A percentile compares a stretch with the other conserved stretches of the same genome.
Conservation (phyloP, 805 yeast species). For the Metschnikowia continentalis region DNA sequence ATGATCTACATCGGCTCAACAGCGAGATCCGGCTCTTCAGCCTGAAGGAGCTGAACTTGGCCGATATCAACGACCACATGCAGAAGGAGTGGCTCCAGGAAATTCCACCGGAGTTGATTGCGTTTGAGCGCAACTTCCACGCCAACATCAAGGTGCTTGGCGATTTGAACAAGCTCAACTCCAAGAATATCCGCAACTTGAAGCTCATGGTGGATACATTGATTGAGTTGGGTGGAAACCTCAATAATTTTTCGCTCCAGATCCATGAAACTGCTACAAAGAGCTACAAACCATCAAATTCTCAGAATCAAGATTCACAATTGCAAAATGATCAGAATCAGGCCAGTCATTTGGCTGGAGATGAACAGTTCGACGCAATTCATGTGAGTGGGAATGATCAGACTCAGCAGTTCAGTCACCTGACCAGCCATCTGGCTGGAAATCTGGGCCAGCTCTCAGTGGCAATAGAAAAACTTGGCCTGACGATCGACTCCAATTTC, state of each 20-base stretch:
- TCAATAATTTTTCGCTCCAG: conserved; percentile 51
- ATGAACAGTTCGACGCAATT: too few relatives aligned
- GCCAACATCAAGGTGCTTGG: conserved; percentile 29
- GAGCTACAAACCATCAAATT: too few relatives aligned
- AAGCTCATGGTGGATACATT: conserved; percentile 36
- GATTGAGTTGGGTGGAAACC: conserved; percentile 53
- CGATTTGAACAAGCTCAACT: conserved; percentile 35
- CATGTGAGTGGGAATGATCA: too few relatives aligned
- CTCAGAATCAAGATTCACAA: too few relatives aligned
- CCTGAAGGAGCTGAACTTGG: conserved; percentile 18
- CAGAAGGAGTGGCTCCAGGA: neutral
- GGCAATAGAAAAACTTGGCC: conserved; percentile 49
- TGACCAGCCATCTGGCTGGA: too few relatives aligned
- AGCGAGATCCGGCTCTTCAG: conserved; percentile 31
- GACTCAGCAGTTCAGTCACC: too few relatives aligned
- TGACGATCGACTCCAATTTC: conserved; percentile 48
- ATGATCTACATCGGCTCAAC: conserved; percentile 30
- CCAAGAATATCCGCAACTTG: conserved; percentile 38
- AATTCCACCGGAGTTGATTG: conserved; percentile 30
- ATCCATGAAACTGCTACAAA: conserved; percentile 23
- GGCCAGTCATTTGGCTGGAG: too few relatives aligned
- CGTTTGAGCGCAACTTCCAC: conserved; percentile 33
- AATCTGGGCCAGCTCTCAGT: conserved; percentile 20
- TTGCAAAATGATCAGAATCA: too few relatives aligned
- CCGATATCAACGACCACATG: conserved; percentile 16